Conservation (phyloP, 148 eudicot species). For the Rhododendron mucronatum region DNA sequence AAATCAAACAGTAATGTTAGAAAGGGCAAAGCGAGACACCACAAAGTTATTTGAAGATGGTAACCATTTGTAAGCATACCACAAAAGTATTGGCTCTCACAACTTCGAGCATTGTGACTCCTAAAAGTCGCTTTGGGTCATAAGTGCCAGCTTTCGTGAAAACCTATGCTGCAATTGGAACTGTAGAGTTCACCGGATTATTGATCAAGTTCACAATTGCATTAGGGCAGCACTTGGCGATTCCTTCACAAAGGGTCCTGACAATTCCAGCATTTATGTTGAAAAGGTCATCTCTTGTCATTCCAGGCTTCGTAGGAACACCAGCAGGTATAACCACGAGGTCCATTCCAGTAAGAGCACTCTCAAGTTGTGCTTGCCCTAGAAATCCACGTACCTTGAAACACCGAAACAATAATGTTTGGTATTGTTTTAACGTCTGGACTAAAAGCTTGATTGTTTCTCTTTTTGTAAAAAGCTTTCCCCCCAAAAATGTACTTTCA, state of each 20-base stretch:
- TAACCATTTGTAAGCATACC: constrained; percentile 42
- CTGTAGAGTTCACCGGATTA: constrained; percentile 95
- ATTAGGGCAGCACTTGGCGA: constrained; percentile 77
- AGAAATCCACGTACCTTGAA: constrained; percentile 79
- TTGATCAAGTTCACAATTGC: constrained; percentile 91
- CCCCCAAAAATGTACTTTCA: background rate
- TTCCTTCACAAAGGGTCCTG: constrained; percentile 83
- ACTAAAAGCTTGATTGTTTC: background rate
- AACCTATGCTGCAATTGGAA: constrained; percentile 94
- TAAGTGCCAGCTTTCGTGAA: constrained; percentile 95
- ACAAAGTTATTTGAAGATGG: background rate
- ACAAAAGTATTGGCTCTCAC: constrained; percentile 98
- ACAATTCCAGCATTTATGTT: constrained; percentile 98
- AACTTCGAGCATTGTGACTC: constrained; percentile 96
- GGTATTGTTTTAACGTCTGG: background rate
- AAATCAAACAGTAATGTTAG: background rate
- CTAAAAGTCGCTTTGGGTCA: constrained; percentile 85
- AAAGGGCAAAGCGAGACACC: background rate
- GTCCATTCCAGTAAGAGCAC: constrained; percentile 85
- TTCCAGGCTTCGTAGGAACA: constrained; percentile 96
- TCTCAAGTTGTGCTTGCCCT: constrained; percentile 76
- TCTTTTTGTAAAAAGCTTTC: background rate
- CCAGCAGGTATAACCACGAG: constrained; percentile 94
- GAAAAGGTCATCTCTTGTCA: constrained; percentile 97
- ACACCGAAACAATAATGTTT: background rate